Evolutionary conservation across 148 eudicot species (phyloP), one percentile per base, ranked within the genome.

Genomic region (Chenopodium suecicum): DNA sequence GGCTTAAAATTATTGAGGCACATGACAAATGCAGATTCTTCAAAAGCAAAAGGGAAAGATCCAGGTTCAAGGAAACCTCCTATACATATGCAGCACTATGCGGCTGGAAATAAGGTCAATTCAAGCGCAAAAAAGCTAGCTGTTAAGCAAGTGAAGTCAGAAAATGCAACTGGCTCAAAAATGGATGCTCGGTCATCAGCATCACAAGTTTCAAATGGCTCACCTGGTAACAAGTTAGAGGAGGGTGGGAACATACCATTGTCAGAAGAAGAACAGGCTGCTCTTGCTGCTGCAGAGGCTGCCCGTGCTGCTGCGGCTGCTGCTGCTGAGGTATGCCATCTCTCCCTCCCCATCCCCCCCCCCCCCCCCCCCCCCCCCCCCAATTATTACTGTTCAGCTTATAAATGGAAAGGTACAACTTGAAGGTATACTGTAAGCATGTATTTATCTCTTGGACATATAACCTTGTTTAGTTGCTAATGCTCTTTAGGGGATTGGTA

Each of bases 201-300:
- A 80, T 86, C 89, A 86, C 87, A 85, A 77, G 87, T 87, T 78
- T 86, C 91, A 27, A 78, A 69, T 74, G 89, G 77, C 78, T 78
- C 88, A 76, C 87, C 83, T 50, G 88, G 86, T 73, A 63, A 67
- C 32, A 88, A 83, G 77, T 85, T 70, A 47, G 93, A 86, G 73
- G 90, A 85, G 10, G 83, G 7, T 84, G 83, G 80, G 78, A 86
- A 86, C 63, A 46, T 86, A 19, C 84, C 87, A 25, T 74, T 97
- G 89, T 88, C 99, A 37, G 96, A 91, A 85, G 99, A 97, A 83
- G 98, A 91, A 78, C 90, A 81, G 80, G 94, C 92, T 86, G 97
- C 95, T 76, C 60, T 92, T 84, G 94, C 93, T 87, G 99, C 97
- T 73, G 98, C 94, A 65, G 98, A 97, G 89, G 92, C 92, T 76